Percentiles rank a stretch among this genome's conserved stretches.
Evolutionary conservation across 371 early-diverging fungal genomes (phyloP).

Genomic region (Mucor indicus): DNA sequence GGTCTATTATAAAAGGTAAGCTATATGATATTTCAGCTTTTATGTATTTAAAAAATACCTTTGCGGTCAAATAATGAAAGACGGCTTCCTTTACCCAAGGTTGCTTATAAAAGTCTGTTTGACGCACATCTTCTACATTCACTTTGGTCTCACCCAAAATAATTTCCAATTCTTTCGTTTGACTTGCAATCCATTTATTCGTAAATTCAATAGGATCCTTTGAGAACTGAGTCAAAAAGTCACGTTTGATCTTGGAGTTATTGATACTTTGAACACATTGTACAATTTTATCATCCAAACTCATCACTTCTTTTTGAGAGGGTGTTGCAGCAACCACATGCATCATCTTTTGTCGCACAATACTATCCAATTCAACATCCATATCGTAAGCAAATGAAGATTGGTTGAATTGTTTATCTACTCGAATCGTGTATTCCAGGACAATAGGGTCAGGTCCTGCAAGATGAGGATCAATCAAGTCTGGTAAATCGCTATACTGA

Average conservation of each 20-base stretch:
- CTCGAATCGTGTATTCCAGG: conserved; percentile 78
- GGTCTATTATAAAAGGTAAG: conserved; percentile 16
- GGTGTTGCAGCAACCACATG: conserved; percentile 34
- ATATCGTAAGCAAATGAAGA: conserved; percentile 81
- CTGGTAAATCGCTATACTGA: conserved; percentile 77
- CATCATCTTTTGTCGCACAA: conserved; percentile 54
- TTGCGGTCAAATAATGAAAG: conserved; percentile 79
- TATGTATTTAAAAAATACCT: conserved; percentile 29
- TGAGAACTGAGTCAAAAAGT: conserved; percentile 86
- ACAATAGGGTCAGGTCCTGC: conserved; percentile 85
- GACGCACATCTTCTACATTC: conserved; percentile 81
- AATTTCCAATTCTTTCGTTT: conserved; percentile 84
- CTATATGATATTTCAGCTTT: neutral
- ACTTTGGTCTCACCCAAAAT: conserved; percentile 84
- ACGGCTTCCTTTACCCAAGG: conserved; percentile 90
- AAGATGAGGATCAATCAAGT: conserved; percentile 71
- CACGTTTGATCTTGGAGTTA: conserved; percentile 85
- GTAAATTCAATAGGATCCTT: conserved; percentile 85
- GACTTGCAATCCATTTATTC: conserved; percentile 88
- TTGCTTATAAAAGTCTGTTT: conserved; percentile 80
- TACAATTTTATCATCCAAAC: conserved; percentile 64
- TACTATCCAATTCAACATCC: conserved; percentile 88
- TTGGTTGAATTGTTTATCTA: conserved; percentile 64
- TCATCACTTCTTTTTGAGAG: conserved; percentile 55
- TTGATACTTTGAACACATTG: conserved; percentile 78